These are phyloP conservation scores for Salix brachista DNA, from an alignment of 345 rosid species.

Conservation along the genomic window DNA sequence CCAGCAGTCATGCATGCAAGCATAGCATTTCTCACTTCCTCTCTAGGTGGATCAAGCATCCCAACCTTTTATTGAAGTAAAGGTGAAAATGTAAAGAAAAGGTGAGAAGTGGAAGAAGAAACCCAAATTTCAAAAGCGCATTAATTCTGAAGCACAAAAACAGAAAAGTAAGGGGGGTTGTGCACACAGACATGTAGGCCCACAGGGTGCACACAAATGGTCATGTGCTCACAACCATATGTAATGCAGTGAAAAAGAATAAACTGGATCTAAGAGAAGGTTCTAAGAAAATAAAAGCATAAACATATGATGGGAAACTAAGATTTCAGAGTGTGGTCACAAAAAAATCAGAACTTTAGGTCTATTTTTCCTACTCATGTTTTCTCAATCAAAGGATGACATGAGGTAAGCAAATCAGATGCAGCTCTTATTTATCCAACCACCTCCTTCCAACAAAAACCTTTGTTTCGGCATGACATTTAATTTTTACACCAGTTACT, in stretches of 20 bases:
- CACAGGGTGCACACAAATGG: neutral
- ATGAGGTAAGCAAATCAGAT: neutral
- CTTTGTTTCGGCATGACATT: neutral
- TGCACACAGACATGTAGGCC: neutral
- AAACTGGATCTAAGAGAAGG: neutral
- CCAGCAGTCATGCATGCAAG: constrained; percentile 98
- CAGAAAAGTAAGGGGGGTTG: neutral
- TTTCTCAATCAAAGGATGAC: too few species aligned
- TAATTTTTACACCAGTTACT: too few species aligned
- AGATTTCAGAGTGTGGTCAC: neutral
- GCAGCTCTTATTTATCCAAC: neutral
- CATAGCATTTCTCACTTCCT: constrained; percentile 96
- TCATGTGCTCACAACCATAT: neutral
- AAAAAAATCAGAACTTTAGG: neutral
- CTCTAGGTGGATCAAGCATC: constrained; percentile 98
- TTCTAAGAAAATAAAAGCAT: neutral
- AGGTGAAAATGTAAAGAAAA: neutral
- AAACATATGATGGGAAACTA: neutral
- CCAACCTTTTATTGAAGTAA: constrained; percentile 62
- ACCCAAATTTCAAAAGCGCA: neutral
- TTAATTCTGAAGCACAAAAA: neutral
- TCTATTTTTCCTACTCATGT: neutral
- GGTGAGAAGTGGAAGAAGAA: neutral
- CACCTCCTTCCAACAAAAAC: neutral
- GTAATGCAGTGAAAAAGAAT: neutral